Evolutionary conservation across 2,329 filamentous ascomycete genomes (phyloP), one percentile per base, ranked within the genome.

Genomic region (Teratosphaeria zuluensis): DNA sequence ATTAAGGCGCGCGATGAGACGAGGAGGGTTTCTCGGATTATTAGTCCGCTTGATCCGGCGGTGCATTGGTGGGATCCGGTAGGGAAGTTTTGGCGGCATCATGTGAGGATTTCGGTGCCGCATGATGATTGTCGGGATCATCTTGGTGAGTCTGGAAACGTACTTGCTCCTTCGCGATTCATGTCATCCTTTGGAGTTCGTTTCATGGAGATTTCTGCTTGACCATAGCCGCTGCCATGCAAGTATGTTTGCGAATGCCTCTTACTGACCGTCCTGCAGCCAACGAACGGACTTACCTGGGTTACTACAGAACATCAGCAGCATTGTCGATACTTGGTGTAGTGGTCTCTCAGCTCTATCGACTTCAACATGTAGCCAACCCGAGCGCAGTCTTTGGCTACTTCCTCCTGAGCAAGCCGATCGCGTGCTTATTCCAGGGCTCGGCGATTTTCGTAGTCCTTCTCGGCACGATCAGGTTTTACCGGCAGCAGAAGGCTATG

Each of bases 281-380:
- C 42, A 80, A 90, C 57, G 87, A 91, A 72, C 78, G 87, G 58
- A 91, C 87, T 19, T 91, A 86, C 68, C 81, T 91, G 19, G 85
- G 81, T 32, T 90, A 90, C 70, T 78, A 90, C 32, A 82, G 87
- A 21, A 90, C 87, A 1, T 88, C 85, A 0, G 73, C 88, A 42
- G 78, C 81, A n/a, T 76, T 90, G 46, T 84, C 86, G 14, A 85
- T 89, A 74, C 75, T 84, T 21, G 86, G 86, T 19, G 81, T 87
- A 2, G 65, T 83, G 2, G 79, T 87, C 31, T 83, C 86, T 0
- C 87, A 90, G 67, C 79, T 90, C 7, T 89, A 88, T 65, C 78
- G 80, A 21, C 75, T 86, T 3, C 80, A 86, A 66, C 77, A 83
- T 32, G 69, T 76, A 30, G 67, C 76, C 8, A 66, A 73, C 16